Evolutionary conservation across 257 asterid species (phyloP), one percentile per base, ranked within the genome.

Genomic region (Striga asiatica): DNA sequence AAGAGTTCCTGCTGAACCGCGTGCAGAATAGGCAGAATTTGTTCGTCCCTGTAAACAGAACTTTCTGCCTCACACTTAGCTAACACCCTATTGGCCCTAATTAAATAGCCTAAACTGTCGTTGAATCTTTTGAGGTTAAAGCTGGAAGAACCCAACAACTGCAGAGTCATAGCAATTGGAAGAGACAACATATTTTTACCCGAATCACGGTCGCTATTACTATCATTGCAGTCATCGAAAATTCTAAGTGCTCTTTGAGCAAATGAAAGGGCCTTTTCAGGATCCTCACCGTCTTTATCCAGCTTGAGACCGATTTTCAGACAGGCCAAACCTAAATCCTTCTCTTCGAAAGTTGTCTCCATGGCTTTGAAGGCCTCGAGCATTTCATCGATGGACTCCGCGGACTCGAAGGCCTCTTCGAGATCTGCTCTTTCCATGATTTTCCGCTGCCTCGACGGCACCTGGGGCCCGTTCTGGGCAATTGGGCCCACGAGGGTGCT

Each of bases 341-440:
- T 74, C 78, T 86, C 96, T 12, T 76, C 92, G 42, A 80, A 79
- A 63, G 62, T 59, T 23, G 57, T 17, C 71, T 86, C 95, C 95
- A 91, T 91, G 19, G 70, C 78, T 56, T 75, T 56, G 62, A 83
- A 87, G 5, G 84, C 82, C 18, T 58, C 58, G 34, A 89, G 83
- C 97, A 91, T 91, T 31, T 80, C 95, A 2, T 78, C 92, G 37
- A 80, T 45, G 20, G 92, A 64, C 61, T 78, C 76, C 8, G 96
- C 92, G 3, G 96, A 76, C 73, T 91, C 95, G 35, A 91, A 91
- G 6, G 88, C 85, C 68, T 91, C 95, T 71, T 87, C 96, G 50
- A 87, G 78, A 23, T 70, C 73, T 29, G 83, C 71, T 67, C 50
- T 87, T 59, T 80, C 86, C 67, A 50, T 66, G 66, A 83, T 64